Evolutionary conservation across 139 green algal genomes (phyloP), one percentile per base, ranked within the genome.

Genomic region (Yamagishiella unicocca): DNA sequence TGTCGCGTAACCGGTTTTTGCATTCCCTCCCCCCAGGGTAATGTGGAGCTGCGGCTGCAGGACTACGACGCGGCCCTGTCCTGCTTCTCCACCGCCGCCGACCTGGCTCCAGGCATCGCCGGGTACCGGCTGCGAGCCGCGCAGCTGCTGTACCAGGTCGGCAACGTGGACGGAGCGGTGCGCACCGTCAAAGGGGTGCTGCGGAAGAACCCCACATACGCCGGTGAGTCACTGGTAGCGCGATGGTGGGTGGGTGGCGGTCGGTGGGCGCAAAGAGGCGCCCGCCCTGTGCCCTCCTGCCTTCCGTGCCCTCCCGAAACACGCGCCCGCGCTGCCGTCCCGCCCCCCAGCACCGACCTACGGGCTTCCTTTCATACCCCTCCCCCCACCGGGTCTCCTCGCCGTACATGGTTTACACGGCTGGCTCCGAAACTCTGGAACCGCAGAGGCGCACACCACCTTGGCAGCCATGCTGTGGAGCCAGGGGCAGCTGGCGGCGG

Each of bases 161-260:
- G 80, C 31, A 3, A 86, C 1, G 45, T 50, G 43, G 64, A 66
- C 17, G 45, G 4, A 6, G 62, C 80, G 2, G n/a, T 86, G n/a
- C 80, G 80, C 27, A 67, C 64, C 19, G 64, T 77, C 43, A 77
- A 86, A 64, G 80, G 80, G 7, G 80, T 86, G 80, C 62, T 86
- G 43, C 62, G 80, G 43, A 86, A 77, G 80, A 86, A 77, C 80
- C 80, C 80, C n/a, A 74, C 4, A 4, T 86, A 86, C 31, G 80
- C 80, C 37, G 80, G 80, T 86, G 64, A 4, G 77, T 21, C 25
- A 31, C 1, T 27, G n/a, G 19, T 19, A 29, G 55, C 5, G 55
- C 21, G 55, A 66, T 19, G 55, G 55, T 8, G 55, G 50, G 50
- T 17, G 12, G 50, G 17, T 58, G 50, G 50, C 10, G 1, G 3